Conservation (phyloP, 2,329 filamentous ascomycete genomes). For the Phialocephala sp. region DNA sequence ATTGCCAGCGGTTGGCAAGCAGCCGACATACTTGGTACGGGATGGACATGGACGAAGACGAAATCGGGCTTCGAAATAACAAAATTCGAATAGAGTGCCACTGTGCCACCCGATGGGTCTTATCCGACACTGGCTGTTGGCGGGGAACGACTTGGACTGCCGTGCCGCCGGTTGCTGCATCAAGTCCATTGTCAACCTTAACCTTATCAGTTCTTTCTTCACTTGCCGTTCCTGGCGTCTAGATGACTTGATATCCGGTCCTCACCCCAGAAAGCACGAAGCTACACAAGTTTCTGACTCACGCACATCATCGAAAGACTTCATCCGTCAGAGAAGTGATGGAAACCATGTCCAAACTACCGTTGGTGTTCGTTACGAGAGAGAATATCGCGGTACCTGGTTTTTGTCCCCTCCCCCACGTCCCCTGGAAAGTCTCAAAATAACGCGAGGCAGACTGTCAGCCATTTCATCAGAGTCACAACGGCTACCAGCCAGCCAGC, state of each 20-base stretch:
- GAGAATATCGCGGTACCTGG: not conserved
- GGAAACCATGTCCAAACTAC: not conserved
- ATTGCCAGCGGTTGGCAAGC: slow-evolving; percentile 3
- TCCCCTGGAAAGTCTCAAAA: not conserved
- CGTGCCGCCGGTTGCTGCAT: too few species aligned
- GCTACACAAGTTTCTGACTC: not conserved
- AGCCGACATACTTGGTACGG: not conserved
- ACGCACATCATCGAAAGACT: not conserved
- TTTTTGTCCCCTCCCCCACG: not conserved
- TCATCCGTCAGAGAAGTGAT: not conserved
- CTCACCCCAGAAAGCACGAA: not conserved
- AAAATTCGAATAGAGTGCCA: too few species aligned
- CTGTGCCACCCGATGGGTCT: not conserved
- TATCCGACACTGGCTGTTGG: too few species aligned
- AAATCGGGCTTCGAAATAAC: not conserved
- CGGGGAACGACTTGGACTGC: too few species aligned
- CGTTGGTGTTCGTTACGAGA: not conserved
- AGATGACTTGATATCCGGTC: not conserved
- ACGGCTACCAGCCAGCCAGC: slow-evolving; percentile 10
- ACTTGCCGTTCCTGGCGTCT: not conserved
- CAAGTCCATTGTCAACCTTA: too few species aligned
- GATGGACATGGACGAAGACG: too few species aligned
- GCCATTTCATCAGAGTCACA: not conserved
- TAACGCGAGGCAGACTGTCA: not conserved
- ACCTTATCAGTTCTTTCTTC: too few species aligned